Evolutionary conservation across 1,284 basidiomycete species (phyloP), one percentile per base, ranked within the genome.

Genomic region (Malassezia arunalokei): DNA sequence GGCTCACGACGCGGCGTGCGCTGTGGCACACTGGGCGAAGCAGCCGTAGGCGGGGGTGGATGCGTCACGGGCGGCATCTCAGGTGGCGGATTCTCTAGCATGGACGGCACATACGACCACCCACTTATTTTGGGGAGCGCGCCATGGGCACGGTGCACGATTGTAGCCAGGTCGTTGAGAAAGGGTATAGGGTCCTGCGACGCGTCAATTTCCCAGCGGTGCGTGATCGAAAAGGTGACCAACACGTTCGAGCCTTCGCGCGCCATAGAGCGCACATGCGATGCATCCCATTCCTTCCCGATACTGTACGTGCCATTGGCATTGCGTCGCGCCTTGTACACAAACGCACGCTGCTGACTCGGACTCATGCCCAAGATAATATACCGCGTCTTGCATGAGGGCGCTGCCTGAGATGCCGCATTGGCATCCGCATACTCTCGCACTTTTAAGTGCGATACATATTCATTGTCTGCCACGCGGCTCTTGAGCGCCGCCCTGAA

Each of bases 251-350:
- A 33, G 3, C 32, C 15, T 24, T 82, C 62, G 40, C 91, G 83
- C 60, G 90, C 83, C 42, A 98, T 73, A 31, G 77, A 82, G 49
- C 84, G 79, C 59, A 98, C 79, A 70, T 92, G 88, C 43, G 81
- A 76, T 39, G 96, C 75, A 58, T 79, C 81, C 94, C 94, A 99
- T 8, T 91, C 90, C 78, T 99, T 99, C 20, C 94, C 94, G 49
- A 95, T 87, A 17, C 90, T 95, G 76, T 94, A 98, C 0, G 86
- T 83, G 35, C 87, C 86, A 68, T 96, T 98, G 35, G 84, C 83
- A 73, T 99, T 98, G 55, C 88, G 76, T 75, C 96, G 96, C 6
- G 90, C 89, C 75, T 99, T 98, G 79, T 98, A 73, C 50, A 74
- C 59, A 37, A 62, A 64, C 20, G 69, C 68, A 24, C 50, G 51